These are phyloP conservation scores for Magnusiomyces clavatus DNA, from an alignment of 1,139 yeast species.

Conservation along the genomic window DNA sequence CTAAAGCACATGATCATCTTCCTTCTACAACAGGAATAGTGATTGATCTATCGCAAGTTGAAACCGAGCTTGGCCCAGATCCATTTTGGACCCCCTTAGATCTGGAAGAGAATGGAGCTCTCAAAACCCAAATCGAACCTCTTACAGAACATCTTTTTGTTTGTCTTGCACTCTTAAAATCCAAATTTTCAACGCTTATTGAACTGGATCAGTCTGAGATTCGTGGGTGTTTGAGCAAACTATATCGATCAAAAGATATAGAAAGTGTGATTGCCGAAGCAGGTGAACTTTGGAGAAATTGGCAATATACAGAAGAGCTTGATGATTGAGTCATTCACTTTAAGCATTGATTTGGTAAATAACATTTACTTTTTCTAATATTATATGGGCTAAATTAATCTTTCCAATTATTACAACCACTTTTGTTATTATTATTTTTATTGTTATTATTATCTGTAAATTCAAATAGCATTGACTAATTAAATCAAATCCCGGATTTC, in stretches of 20 bases:
- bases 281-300: constrained; percentile 82
- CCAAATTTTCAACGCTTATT: constrained; percentile 67
- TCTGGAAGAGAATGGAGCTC: constrained; percentile 13
- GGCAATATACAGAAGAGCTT: constrained; percentile 48
- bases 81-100: constrained; percentile 29
- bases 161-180: constrained; percentile 69
- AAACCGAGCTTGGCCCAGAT: constrained; percentile 22
- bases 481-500: constrained; percentile 24
- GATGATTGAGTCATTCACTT: background rate
- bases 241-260: constrained; percentile 44
- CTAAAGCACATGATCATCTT: too few species aligned
- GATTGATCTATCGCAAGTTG: constrained; percentile 13
- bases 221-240: constrained; percentile 61
- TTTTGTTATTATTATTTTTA: too few species aligned
- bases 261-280: constrained; percentile 70
- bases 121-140: constrained; percentile 46
- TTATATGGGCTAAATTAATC: too few species aligned
- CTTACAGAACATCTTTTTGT: constrained; percentile 73
- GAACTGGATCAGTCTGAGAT: constrained; percentile 90
- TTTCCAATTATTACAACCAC: too few species aligned
- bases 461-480: too few species aligned
- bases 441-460: too few species aligned
- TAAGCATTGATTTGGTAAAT: too few species aligned
- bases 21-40: background rate
- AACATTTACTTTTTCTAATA: too few species aligned